These are phyloP conservation scores for Anastatica hierochuntica DNA, from an alignment of 345 rosid genomes.

Conservation along the genomic window DNA sequence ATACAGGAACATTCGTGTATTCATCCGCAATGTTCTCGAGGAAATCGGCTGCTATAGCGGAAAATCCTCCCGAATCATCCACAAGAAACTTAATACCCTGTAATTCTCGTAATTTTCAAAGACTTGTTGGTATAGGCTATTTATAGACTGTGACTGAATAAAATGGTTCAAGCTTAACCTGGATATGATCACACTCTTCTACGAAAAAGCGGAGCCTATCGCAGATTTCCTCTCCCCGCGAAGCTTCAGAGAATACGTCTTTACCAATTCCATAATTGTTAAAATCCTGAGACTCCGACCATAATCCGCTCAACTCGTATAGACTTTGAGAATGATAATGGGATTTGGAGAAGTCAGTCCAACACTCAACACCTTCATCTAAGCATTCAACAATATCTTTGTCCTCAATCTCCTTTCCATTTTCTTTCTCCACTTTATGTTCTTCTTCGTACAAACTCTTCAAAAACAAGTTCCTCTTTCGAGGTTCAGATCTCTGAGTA, in stretches of 20 bases:
- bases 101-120: not conserved
- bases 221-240: constrained; percentile 61
- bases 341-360: constrained; percentile 93
- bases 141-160: no score
- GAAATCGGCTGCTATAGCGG: constrained; percentile 70
- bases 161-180: constrained; percentile 47
- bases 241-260: constrained; percentile 52
- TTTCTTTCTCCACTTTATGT: constrained; percentile 19
- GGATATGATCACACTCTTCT: constrained; percentile 92
- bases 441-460: constrained; percentile 68
- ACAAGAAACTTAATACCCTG: constrained; percentile 90
- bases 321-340: constrained; percentile 78
- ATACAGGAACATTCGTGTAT: constrained; percentile 56
- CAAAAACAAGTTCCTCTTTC: constrained; percentile 52
- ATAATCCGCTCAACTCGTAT: constrained; percentile 61
- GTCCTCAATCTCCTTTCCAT: constrained; percentile 41
- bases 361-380: constrained; percentile 55
- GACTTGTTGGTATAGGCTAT: not conserved
- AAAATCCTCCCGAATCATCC: constrained; percentile 87
- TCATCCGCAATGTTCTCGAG: constrained; percentile 80
- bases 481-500: constrained; percentile 46
- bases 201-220: constrained; percentile 77
- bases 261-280: constrained; percentile 75
- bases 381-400: constrained; percentile 61
- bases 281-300: constrained; percentile 48